phyloP scores from a whole-genome alignment of 2,329 filamentous ascomycete genomes.

The Phymatotrichopsis omnivora region DNA sequence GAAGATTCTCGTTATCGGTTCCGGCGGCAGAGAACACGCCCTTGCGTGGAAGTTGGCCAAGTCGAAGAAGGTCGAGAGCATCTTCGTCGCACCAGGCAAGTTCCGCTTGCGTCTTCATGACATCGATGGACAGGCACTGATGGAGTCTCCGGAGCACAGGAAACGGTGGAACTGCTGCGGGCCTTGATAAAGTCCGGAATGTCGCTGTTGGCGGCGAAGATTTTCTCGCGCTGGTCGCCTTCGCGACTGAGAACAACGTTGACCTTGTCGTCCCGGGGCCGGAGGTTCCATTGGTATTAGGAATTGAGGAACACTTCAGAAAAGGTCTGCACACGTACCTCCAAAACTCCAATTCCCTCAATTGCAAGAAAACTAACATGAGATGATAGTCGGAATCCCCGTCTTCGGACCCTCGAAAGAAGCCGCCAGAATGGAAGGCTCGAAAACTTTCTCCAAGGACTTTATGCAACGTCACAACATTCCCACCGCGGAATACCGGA shows the following conservation, averaged over 20 bases:
- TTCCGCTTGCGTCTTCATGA: neutral
- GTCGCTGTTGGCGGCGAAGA: slow-evolving; percentile 62
- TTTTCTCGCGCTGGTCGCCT: slow-evolving; percentile 63
- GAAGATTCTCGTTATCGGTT: slow-evolving; percentile 72
- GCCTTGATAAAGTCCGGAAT: slow-evolving; percentile 61
- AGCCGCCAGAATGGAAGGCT: slow-evolving; percentile 85
- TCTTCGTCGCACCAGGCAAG: slow-evolving; percentile 49
- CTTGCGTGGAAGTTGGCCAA: slow-evolving; percentile 89
- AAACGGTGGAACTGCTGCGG: slow-evolving; percentile 73
- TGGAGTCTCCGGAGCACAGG: slow-evolving; percentile 48
- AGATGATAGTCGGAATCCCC: slow-evolving; percentile 52
- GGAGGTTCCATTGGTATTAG: slow-evolving; percentile 86
- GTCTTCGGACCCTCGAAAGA: slow-evolving; percentile 78
- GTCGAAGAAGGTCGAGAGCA: slow-evolving; percentile 65
- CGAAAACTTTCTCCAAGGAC: slow-evolving; percentile 94
- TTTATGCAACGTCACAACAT: slow-evolving; percentile 91
- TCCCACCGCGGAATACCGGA: slow-evolving; percentile 82
- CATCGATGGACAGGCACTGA: neutral
- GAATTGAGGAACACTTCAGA: slow-evolving; percentile 72
- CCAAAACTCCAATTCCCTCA: too few relatives aligned
- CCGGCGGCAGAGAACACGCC: slow-evolving; percentile 88
- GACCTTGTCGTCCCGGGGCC: slow-evolving; percentile 84
- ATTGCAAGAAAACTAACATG: neutral
- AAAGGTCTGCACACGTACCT: slow-evolving; percentile 38
- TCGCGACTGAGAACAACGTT: slow-evolving; percentile 62